Base-by-base conservation (phyloP, 2,329 filamentous ascomycete genomes). In the Onygenales sp. region DNA sequence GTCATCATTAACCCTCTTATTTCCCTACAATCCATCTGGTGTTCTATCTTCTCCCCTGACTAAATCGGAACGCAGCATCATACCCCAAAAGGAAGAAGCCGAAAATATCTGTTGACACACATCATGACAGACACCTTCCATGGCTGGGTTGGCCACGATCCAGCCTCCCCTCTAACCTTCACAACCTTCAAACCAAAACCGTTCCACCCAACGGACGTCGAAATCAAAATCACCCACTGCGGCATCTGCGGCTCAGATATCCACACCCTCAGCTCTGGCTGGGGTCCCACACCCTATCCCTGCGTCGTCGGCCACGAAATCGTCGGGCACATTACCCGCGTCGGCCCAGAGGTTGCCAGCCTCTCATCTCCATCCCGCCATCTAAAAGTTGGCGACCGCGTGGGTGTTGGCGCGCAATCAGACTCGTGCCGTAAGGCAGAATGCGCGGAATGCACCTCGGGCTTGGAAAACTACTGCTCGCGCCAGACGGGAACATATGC, bases 361-460 rank as follows among this genome's bases (percentile, higher is more conserved):
- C 65, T 67, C 58, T 4, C 49, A 51, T n/a, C 57, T 51, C 21
- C 63, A 58, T 27, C 57, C 58, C 4, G 56, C 58, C 11, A 74
- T 86, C 72, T 84, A 65, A 79, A 83, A 65, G 73, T 77, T 36
- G 84, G 84, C 54, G 74, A 85, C 63, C 77, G 81, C 8, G 84
- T 87, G 41, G 84, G 84, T 45, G 82, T 87, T n/a, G 84, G 84
- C 39, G 83, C 66, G 74, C 78, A 50, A 61, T 84, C 35, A 84
- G 85, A 73, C 53, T 75, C 78, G 6, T 86, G 83, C 65, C 66
- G 74, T 2, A 60, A 59, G 8, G 54, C 66, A 1, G 69, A 73
- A 51, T 75, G 72, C 53, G 67, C 72, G 45, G 68, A 69, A 39
- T 75, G 72, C 57, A 60, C 65, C 1, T 64, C 64, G 45, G 63